Percentiles rank a stretch among this genome's conserved stretches.
Evolutionary conservation across 495 filamentous ascomycete species (phyloP).

Genomic region (Chlorociboria aeruginascens): DNA sequence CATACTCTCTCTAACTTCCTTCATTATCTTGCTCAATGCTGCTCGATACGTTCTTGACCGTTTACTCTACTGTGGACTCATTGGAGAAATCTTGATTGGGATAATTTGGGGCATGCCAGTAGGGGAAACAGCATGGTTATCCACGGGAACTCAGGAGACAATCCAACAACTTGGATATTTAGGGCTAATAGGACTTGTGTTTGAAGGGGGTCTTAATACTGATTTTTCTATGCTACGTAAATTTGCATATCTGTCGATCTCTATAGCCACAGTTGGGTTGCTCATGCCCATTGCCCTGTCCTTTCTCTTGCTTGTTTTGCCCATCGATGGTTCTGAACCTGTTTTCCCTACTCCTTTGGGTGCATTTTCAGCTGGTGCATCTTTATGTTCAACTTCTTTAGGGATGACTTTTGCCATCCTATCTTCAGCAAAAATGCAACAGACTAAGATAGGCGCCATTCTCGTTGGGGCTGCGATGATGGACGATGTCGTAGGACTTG

Average conservation of each 20-base stretch:
- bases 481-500: conserved; percentile 72
- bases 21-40: conserved; percentile 54
- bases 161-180: conserved; percentile 66
- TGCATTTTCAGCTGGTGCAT: conserved; percentile 64
- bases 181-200: conserved; percentile 63
- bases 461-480: conserved; percentile 66
- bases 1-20: conserved; percentile 49
- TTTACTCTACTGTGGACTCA: conserved; percentile 55
- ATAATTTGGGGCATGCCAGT: conserved; percentile 57
- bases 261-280: conserved; percentile 54
- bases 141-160: conserved; percentile 32
- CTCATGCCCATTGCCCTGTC: conserved; percentile 53
- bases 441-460: conserved; percentile 56
- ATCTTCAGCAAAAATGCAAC: conserved; percentile 30
- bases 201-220: conserved; percentile 51
- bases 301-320: conserved; percentile 40
- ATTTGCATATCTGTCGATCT: conserved; percentile 46
- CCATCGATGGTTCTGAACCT: not conserved
- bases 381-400: conserved; percentile 63
- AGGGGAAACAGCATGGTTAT: conserved; percentile 37
- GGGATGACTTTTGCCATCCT: conserved; percentile 74
- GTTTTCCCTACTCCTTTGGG: conserved; percentile 12
- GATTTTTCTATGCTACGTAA: conserved; percentile 42
- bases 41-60: conserved; percentile 45
- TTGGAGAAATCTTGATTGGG: conserved; percentile 66